Base-by-base conservation (phyloP, 2,329 filamentous ascomycete species). In the Didymella keratinophila region DNA sequence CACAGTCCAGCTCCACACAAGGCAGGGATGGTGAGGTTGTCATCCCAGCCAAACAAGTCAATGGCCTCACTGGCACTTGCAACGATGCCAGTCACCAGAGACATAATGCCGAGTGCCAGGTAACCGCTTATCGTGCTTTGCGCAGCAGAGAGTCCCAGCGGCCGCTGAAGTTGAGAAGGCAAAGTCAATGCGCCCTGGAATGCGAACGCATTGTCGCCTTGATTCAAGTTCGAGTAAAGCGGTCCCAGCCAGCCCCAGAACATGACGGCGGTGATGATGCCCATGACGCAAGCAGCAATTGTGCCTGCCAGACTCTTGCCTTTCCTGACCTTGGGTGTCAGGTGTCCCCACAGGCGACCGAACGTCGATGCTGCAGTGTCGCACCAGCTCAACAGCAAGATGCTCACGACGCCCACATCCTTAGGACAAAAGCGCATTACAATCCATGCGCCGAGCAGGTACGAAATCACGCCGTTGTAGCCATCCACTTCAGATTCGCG, bases 391-490 rank as follows among this genome's bases (percentile, higher is more conserved):
- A 99, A 86, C 39, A 99, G 85, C 70, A 99, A 82, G 42, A 98
- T 90, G 61, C 90, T 89, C 82, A 98, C 89, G 47, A 96, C 89
- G 8, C 89, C 93, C 23, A 99, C 86, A 70, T 99, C 95, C 80
- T 98, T 99, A 63, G 93, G 92, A 76, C 96, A 92, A 76, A 92
- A 92, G 66, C 87, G 87, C 65, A 98, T 86, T 16, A 94, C 92
- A 30, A 88, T 84, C 87, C 93, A 97, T 27, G 93, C 89, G 56
- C 95, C 95, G 8, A 97, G 85, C 10, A 99, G 86, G 78, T 98
- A 99, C 82, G 91, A 97, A 66, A 99, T 96, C 67, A 98, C 94
- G 51, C 95, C 95, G 75, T 99, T 99, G 84, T 92, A 99, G 50
- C 93, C 92, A 46, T 89, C 84, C 67, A 94, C 96, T 79, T 99